These are phyloP conservation scores for Psilocybe cubensis DNA, from an alignment of 768 basidiomycete genomes.

Conservation along the genomic window DNA sequence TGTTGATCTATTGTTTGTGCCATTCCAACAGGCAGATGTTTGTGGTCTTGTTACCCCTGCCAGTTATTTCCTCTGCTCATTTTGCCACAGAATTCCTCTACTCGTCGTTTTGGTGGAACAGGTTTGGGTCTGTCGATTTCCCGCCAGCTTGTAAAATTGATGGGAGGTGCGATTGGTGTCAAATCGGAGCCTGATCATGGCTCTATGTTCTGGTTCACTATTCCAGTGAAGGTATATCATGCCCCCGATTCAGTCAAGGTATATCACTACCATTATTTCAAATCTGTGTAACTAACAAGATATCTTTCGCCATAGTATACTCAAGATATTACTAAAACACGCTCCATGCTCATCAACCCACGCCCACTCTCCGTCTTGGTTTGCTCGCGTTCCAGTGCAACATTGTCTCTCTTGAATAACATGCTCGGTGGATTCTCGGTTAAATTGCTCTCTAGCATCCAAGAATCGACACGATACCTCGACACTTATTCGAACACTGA, in stretches of 20 bases:
- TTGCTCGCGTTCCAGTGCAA: slow-evolving; percentile 62
- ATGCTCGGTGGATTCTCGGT: slow-evolving; percentile 62
- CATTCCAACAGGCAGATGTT: slow-evolving; percentile 77
- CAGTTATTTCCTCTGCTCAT: background rate
- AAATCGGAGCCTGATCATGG: slow-evolving; percentile 65
- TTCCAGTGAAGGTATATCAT: slow-evolving; percentile 63
- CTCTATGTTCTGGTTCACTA: slow-evolving; percentile 75
- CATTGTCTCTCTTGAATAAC: slow-evolving; percentile 54
- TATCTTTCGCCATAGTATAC: slow-evolving; percentile 37
- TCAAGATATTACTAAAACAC: slow-evolving; percentile 50
- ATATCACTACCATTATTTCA: slow-evolving; percentile 2
- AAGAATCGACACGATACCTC: slow-evolving; percentile 49
- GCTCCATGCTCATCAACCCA: slow-evolving; percentile 48
- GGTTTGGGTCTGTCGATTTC: slow-evolving; percentile 78
- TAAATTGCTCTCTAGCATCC: slow-evolving; percentile 42
- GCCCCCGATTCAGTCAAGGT: slow-evolving; percentile 64
- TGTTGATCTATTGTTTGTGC: slow-evolving; percentile 68
- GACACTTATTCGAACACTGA: slow-evolving; percentile 30
- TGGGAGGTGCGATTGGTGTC: slow-evolving; percentile 76
- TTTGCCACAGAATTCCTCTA: slow-evolving; percentile 59
- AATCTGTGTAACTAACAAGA: slow-evolving; percentile 1
- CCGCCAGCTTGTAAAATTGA: slow-evolving; percentile 73
- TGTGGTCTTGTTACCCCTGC: slow-evolving; percentile 11
- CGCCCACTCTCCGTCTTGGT: slow-evolving; percentile 54
- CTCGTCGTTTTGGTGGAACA: slow-evolving; percentile 78